Evolutionary conservation across 2,329 filamentous ascomycete species (phyloP).

Genomic region (Davidsoniella neocaledoniae): DNA sequence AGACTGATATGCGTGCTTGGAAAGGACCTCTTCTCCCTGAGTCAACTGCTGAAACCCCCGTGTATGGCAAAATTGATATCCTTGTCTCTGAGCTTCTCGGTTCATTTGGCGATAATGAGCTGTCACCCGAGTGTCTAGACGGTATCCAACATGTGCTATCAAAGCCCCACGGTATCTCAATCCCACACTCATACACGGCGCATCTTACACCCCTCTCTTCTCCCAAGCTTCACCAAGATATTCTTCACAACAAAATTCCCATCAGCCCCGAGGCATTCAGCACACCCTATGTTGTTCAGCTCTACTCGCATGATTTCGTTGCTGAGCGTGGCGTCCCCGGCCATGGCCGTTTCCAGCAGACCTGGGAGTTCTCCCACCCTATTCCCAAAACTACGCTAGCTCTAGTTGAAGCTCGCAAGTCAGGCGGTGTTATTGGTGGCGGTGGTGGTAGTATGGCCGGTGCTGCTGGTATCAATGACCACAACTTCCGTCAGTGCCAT

Average conservation of each 20-base stretch:
- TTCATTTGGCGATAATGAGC: conserved; percentile 92
- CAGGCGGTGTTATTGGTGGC: conserved; percentile 47
- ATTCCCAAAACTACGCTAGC: conserved; percentile 42
- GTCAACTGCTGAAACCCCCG: conserved; percentile 26
- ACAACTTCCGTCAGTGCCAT: conserved; percentile 70
- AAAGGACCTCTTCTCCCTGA: conserved; percentile 51
- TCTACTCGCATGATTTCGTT: conserved; percentile 79
- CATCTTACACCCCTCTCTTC: conserved; percentile 85
- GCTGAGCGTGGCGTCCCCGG: conserved; percentile 42
- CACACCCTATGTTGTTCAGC: conserved; percentile 85
- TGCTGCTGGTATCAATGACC: conserved; percentile 70
- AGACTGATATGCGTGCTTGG: conserved; percentile 96
- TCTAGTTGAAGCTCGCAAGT: conserved; percentile 37
- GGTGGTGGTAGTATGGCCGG: conserved; percentile 59
- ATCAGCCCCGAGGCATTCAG: conserved; percentile 61
- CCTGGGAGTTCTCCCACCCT: conserved; percentile 70
- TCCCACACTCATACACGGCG: conserved; percentile 83
- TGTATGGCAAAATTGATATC: conserved; percentile 64
- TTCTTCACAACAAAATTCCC: conserved; percentile 39
- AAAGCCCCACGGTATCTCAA: conserved; percentile 69
- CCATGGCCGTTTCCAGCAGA: conserved; percentile 49
- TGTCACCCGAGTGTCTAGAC: conserved; percentile 91
- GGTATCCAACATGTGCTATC: conserved; percentile 83
- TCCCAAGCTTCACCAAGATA: conserved; percentile 70
- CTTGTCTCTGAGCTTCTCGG: conserved; percentile 85